Conservation (phyloP, 345 rosid genomes). For the Populus ilicifolia region DNA sequence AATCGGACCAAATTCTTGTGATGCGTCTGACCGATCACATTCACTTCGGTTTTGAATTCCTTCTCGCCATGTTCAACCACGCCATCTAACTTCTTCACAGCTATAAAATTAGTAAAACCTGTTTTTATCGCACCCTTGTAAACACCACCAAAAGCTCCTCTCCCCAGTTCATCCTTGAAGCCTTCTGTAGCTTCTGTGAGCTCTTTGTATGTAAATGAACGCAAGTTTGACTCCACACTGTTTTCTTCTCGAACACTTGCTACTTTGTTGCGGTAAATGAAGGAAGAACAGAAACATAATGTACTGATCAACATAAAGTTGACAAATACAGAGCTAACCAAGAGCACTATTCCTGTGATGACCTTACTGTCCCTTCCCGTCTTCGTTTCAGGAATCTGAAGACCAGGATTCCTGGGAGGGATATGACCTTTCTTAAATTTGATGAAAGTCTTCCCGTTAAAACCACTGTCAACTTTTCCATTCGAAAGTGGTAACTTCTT, state of each 20-base stretch:
- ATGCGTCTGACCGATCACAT: conserved; percentile 28
- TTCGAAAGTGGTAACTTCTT: conserved; percentile 40
- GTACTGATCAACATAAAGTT: conserved; percentile 20
- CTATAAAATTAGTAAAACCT: neutral
- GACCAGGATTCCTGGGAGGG: neutral
- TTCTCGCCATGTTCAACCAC: conserved; percentile 11
- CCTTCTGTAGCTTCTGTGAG: conserved; percentile 30
- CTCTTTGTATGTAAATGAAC: conserved; percentile 28
- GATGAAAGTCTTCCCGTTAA: conserved; percentile 21
- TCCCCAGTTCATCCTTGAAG: conserved; percentile 40
- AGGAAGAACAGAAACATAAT: conserved; percentile 1
- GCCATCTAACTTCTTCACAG: conserved; percentile 22
- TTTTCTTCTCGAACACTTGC: too few relatives aligned
- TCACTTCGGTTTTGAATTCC: conserved; percentile 26
- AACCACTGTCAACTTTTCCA: conserved; percentile 11
- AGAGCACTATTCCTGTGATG: conserved; percentile 20
- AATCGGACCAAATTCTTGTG: conserved; percentile 37
- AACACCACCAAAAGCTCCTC: conserved; percentile 32
- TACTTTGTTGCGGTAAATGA: conserved; percentile 3
- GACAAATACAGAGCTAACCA: conserved; percentile 30
- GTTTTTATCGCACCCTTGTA: conserved; percentile 15
- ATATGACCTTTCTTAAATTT: conserved; percentile 19
- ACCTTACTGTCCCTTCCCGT: conserved; percentile 11
- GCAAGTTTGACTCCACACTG: conserved; percentile 21
- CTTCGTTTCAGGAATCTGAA: neutral